Percentiles rank a stretch among this genome's conserved stretches.
These are phyloP conservation scores for Xylaria sp. DNA, from an alignment of 2,329 filamentous ascomycete genomes.

Conservation along the genomic window DNA sequence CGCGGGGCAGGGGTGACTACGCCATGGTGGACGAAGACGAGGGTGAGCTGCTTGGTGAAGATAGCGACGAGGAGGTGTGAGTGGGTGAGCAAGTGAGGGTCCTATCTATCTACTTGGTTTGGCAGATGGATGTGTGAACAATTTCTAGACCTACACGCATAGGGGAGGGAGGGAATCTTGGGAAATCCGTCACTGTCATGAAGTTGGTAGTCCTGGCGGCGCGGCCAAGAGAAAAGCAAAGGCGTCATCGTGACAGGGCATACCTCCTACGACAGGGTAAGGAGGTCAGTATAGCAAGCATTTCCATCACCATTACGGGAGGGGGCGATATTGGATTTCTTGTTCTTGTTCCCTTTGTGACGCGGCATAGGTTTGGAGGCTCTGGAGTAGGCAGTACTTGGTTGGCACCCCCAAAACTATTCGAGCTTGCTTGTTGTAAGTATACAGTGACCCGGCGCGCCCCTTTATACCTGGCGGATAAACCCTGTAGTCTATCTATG, in stretches of 20 bases:
- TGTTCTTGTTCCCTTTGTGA: too few relatives aligned
- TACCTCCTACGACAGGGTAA: background rate
- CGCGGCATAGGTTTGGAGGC: background rate
- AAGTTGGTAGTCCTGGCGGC: background rate
- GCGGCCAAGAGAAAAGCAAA: background rate
- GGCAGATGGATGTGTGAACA: constrained; percentile 13
- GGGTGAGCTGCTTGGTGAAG: constrained; percentile 89
- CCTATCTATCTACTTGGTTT: background rate
- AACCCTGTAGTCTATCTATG: background rate
- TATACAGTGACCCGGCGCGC: background rate
- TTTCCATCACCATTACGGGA: too few relatives aligned
- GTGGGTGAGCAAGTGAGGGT: too few relatives aligned
- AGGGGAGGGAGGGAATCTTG: background rate
- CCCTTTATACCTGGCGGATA: background rate
- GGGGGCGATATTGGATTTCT: background rate
- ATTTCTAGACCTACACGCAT: constrained; percentile 12
- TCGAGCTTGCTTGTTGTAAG: background rate
- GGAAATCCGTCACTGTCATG: background rate
- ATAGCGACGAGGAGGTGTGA: constrained; percentile 85
- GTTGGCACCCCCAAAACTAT: too few relatives aligned
- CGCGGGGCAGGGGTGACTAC: constrained; percentile 85
- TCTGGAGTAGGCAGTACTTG: background rate
- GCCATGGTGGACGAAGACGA: constrained; percentile 89
- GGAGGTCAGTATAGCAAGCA: background rate
- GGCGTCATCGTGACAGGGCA: background rate